Evolutionary conservation across 345 rosid genomes (phyloP).

Genomic region (Viola odorata): DNA sequence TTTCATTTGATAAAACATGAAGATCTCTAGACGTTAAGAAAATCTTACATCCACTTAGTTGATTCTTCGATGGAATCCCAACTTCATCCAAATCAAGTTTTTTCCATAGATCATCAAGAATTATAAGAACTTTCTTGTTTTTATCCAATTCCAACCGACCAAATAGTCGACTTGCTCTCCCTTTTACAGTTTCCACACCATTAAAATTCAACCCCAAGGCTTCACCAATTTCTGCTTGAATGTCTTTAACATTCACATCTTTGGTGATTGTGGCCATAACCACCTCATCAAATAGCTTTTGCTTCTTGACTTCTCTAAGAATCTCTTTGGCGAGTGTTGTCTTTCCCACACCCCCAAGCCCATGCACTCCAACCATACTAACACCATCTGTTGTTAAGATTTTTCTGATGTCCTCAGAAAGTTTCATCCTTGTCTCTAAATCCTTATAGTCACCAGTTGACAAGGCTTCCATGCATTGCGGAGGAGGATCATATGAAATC

Average conservation of each 20-base stretch:
- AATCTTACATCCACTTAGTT: conserved; percentile 22
- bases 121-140: conserved; percentile 16
- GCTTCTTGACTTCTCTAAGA: not conserved
- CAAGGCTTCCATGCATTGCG: not conserved
- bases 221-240: conserved; percentile 19
- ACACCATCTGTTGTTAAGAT: not conserved
- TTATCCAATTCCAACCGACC: not conserved
- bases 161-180: conserved; percentile 1
- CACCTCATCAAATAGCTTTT: conserved; percentile 1
- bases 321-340: not conserved
- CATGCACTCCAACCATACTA: conserved; percentile 1
- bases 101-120: conserved; percentile 31
- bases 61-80: conserved; percentile 26
- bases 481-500: too few relatives aligned
- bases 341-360: conserved; percentile 7
- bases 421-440: not conserved
- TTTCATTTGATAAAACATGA: conserved; percentile 4
- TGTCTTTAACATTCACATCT: not conserved
- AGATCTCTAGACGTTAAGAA: conserved; percentile 20
- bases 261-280: not conserved
- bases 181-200: not conserved
- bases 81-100: conserved; percentile 13
- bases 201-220: not conserved
- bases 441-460: not conserved
- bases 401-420: not conserved